phyloP scores from a whole-genome alignment of 2,329 filamentous ascomycete genomes.

The Alternaria burnsii region DNA sequence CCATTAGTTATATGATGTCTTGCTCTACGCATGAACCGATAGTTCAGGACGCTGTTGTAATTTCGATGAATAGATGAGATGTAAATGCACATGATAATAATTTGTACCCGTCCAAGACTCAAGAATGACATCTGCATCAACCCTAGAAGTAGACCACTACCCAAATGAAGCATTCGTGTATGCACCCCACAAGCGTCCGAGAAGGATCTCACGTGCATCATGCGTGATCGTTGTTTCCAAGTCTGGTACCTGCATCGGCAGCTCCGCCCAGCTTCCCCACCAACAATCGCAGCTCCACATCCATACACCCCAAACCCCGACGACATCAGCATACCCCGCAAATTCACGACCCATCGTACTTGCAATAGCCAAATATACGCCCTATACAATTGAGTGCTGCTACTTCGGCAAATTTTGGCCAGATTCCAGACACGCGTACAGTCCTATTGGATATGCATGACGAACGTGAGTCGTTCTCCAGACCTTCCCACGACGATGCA shows the following conservation, averaged over 20 bases:
- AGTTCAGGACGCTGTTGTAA: background rate
- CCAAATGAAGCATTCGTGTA: background rate
- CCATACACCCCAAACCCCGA: constrained; percentile 7
- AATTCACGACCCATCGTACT: background rate
- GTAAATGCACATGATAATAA: background rate
- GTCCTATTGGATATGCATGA: constrained; percentile 43
- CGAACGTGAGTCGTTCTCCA: constrained; percentile 43
- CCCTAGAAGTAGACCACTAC: background rate
- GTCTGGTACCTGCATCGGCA: background rate
- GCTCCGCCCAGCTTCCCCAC: constrained; percentile 1
- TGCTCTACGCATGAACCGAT: background rate
- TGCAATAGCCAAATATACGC: background rate
- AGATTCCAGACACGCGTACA: background rate
- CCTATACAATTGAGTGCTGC: background rate
- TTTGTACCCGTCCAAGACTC: background rate
- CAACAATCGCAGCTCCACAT: constrained; percentile 14
- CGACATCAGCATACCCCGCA: background rate
- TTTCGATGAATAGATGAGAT: background rate
- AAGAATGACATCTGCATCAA: background rate
- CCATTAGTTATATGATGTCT: background rate
- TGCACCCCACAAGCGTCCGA: constrained; percentile 9
- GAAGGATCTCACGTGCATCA: background rate
- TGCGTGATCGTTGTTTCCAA: background rate
- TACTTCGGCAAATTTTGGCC: background rate
- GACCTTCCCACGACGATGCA: constrained; percentile 4